phyloP scores from a whole-genome alignment of 495 filamentous ascomycete species.

The Delitschia confertaspora region DNA sequence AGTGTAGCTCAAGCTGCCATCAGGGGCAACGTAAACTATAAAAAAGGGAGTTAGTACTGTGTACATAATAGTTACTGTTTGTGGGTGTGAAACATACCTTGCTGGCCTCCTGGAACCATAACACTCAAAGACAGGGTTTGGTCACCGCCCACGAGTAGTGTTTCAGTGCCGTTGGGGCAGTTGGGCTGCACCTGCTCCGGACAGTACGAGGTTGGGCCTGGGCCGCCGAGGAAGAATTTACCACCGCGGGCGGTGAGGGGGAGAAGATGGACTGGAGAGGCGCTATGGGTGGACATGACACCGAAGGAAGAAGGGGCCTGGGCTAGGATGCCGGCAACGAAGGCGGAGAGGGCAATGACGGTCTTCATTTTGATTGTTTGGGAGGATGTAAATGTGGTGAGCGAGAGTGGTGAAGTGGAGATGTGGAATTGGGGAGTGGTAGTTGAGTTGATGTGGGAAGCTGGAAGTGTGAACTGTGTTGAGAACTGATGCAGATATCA shows the following conservation, averaged over 20 bases:
- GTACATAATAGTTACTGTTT: background rate
- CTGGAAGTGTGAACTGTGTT: too few species aligned
- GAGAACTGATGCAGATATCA: too few species aligned
- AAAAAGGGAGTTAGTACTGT: too few species aligned
- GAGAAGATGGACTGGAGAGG: conserved; percentile 12
- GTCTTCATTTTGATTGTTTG: conserved; percentile 22
- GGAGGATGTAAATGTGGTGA: conserved; percentile 3
- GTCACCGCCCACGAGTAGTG: conserved; percentile 38
- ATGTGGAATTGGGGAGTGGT: background rate
- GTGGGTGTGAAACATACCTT: conserved; percentile 19
- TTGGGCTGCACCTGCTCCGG: conserved; percentile 5
- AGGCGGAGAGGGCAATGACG: conserved; percentile 10
- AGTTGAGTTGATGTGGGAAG: background rate
- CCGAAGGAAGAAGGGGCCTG: conserved; percentile 13
- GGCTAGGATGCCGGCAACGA: conserved; percentile 15
- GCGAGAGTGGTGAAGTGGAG: conserved; percentile 10
- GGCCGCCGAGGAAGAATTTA: conserved; percentile 20
- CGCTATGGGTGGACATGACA: conserved; percentile 18
- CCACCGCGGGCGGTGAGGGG: conserved; percentile 14
- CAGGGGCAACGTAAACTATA: conserved; percentile 46
- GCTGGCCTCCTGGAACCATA: conserved; percentile 57
- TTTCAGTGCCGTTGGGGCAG: conserved; percentile 41
- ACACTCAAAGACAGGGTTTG: conserved; percentile 37
- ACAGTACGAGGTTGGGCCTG: conserved; percentile 13
- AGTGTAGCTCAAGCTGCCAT: conserved; percentile 52